Percentiles rank a stretch among this genome's conserved stretches.
These are phyloP conservation scores for Aristolochia californica DNA, from an alignment of 164 flowering plant species.

Conservation along the genomic window DNA sequence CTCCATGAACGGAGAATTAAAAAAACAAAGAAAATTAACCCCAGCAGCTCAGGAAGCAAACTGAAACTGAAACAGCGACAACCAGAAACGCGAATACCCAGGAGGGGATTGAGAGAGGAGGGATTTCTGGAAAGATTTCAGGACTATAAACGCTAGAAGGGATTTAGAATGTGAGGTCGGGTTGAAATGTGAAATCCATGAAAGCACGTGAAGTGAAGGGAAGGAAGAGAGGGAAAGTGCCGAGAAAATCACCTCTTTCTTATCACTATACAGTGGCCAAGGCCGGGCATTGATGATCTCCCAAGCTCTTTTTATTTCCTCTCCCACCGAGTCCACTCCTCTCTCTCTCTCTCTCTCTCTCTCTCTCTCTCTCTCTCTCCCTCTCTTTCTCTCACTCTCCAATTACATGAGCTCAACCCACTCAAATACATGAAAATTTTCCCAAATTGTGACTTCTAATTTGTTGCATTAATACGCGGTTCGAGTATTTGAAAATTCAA, in stretches of 20 bases:
- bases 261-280: background rate
- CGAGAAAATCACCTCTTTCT: slow-evolving; percentile 3
- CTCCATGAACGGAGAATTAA: slow-evolving; percentile 8
- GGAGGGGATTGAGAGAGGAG: too few species aligned
- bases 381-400: too few species aligned
- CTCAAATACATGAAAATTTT: too few species aligned
- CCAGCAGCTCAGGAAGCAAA: too few species aligned
- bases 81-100: too few species aligned
- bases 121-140: background rate
- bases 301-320: slow-evolving; percentile 7
- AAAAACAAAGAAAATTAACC: too few species aligned
- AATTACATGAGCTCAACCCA: too few species aligned
- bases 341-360: background rate
- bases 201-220: background rate
- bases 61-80: too few species aligned
- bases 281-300: background rate
- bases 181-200: slow-evolving; percentile 4
- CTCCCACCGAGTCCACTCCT: slow-evolving; percentile 5
- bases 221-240: slow-evolving; percentile 2
- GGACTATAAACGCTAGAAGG: background rate
- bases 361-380: too few species aligned
- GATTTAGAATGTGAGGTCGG: slow-evolving; percentile 4
- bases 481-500: too few species aligned
- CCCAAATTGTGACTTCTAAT: too few species aligned
- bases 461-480: too few species aligned